phyloP scores from a whole-genome alignment of 352 stramenopile genomes.

The Globisporangium polare region DNA sequence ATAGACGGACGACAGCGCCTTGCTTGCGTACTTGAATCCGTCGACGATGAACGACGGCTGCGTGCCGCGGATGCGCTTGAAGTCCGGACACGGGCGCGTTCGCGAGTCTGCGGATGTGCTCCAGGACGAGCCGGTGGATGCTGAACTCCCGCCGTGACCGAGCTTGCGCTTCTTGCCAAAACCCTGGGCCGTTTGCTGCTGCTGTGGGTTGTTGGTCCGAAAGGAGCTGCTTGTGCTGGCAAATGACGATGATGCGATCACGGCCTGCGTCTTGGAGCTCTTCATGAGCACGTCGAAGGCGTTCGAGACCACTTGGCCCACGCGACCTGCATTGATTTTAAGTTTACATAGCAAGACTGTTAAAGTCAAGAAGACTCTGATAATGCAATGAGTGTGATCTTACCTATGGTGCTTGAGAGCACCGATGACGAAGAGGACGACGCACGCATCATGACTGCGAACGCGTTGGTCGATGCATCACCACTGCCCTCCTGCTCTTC shows the following conservation, averaged over 20 bases:
- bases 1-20: constrained; percentile 81
- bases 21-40: constrained; percentile 79
- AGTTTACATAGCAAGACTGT: too few species aligned
- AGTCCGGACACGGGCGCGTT: constrained; percentile 52
- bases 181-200: constrained; percentile 19
- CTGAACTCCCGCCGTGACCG: background rate
- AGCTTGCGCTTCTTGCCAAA: constrained; percentile 23
- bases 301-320: constrained; percentile 31
- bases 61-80: constrained; percentile 76
- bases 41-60: constrained; percentile 84
- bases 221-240: constrained; percentile 1
- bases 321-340: constrained; percentile 7
- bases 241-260: constrained; percentile 18
- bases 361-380: background rate
- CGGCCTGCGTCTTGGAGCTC: constrained; percentile 54
- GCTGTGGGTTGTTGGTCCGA: background rate
- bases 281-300: constrained; percentile 85
- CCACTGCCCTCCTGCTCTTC: background rate
- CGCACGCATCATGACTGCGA: constrained; percentile 54
- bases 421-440: constrained; percentile 17
- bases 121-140: constrained; percentile 12
- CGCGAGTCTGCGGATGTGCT: constrained; percentile 2
- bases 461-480: constrained; percentile 29
- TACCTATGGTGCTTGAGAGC: constrained; percentile 11
- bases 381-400: background rate